Conservation (phyloP, 176 grass and related monocot genomes). For the Leersia perrieri region DNA sequence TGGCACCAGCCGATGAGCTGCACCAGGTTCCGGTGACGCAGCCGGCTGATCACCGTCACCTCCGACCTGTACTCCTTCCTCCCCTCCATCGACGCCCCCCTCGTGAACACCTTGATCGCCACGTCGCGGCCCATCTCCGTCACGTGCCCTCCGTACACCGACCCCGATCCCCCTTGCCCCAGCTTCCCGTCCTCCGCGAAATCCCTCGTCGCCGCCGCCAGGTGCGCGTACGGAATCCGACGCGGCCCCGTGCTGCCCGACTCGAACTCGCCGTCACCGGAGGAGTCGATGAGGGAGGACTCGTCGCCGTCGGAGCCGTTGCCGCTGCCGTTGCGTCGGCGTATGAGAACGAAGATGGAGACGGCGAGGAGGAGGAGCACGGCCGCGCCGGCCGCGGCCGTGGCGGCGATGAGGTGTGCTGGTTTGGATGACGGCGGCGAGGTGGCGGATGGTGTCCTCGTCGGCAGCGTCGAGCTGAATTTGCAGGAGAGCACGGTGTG, state of each 20-base stretch:
- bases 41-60: constrained; percentile 59
- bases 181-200: constrained; percentile 50
- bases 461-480: constrained; percentile 51
- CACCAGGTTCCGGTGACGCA: constrained; percentile 67
- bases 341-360: background rate
- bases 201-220: constrained; percentile 32
- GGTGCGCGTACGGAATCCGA: constrained; percentile 21
- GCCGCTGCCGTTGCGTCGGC: background rate
- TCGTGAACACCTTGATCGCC: constrained; percentile 59
- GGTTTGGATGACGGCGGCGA: background rate
- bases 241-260: constrained; percentile 26
- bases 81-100: constrained; percentile 44
- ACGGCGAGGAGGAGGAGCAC: constrained; percentile 9
- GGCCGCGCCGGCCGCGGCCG: background rate
- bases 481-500: constrained; percentile 52
- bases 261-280: background rate
- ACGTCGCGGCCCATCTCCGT: constrained; percentile 27
- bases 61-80: constrained; percentile 56
- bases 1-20: constrained; percentile 77
- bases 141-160: constrained; percentile 57
- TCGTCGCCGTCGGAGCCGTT: constrained; percentile 25
- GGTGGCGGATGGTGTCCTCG: background rate
- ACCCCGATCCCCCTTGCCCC: constrained; percentile 60
- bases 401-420: background rate
- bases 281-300: constrained; percentile 5